phyloP scores from a whole-genome alignment of 345 rosid species.

The Aquilaria sinensis region DNA sequence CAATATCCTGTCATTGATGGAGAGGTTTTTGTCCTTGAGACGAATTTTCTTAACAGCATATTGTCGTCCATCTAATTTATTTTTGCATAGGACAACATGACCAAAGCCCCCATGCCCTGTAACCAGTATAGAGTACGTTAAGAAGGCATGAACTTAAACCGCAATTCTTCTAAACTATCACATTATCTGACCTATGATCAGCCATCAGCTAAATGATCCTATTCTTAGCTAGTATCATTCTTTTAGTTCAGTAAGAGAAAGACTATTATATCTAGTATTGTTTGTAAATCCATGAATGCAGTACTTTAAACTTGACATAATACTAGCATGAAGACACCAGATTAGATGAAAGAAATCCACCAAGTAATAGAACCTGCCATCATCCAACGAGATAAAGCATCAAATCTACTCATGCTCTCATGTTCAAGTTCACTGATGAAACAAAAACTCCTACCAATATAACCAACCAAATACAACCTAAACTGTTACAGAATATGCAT shows the following conservation, averaged over 20 bases:
- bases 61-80: constrained; percentile 96
- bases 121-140: not conserved
- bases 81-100: constrained; percentile 88
- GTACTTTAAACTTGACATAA: no score
- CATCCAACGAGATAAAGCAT: no score
- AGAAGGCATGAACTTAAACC: no score
- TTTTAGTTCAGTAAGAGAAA: not conserved
- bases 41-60: constrained; percentile 97
- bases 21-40: constrained; percentile 79
- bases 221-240: no score
- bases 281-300: no score
- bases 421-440: not conserved
- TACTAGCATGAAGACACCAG: no score
- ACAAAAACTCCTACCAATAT: not conserved
- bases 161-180: no score
- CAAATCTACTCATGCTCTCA: no score
- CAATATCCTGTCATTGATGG: constrained; percentile 66
- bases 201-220: no score
- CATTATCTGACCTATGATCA: no score
- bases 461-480: not conserved
- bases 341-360: no score
- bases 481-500: not conserved
- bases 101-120: constrained; percentile 98
- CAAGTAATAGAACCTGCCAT: no score
- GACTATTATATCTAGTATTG: not conserved